phyloP scores from a whole-genome alignment of 108 stramenopile genomes.

The Heterococcus sp. region DNA sequence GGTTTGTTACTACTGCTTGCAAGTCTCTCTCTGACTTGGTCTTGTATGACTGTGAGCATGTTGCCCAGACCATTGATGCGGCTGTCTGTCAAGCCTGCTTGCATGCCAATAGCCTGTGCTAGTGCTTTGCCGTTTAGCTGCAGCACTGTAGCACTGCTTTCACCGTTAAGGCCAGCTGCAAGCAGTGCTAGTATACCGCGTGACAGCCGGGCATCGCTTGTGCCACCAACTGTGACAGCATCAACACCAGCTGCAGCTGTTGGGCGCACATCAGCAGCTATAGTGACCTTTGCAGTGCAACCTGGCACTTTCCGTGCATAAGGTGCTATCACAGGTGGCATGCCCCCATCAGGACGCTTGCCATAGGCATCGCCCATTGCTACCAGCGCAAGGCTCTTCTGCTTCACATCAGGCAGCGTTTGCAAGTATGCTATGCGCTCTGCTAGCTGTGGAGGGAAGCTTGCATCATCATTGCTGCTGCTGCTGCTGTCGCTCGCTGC shows the following conservation, averaged over 20 bases:
- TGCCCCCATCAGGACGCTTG: not conserved
- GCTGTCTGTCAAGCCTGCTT: constrained; percentile 21
- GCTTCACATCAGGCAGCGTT: not conserved
- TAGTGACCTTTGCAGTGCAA: constrained; percentile 24
- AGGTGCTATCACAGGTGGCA: not conserved
- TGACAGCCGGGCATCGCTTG: constrained; percentile 25
- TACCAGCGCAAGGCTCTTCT: constrained; percentile 13
- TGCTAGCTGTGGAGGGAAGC: not conserved
- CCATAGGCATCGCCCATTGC: constrained; percentile 27
- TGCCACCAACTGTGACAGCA: constrained; percentile 11
- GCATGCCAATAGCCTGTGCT: constrained; percentile 12
- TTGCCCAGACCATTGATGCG: constrained; percentile 44
- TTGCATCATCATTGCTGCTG: not conserved
- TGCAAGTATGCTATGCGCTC: not conserved
- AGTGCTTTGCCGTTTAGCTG: constrained; percentile 8
- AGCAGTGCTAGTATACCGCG: constrained; percentile 29
- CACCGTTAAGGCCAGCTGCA: constrained; percentile 10
- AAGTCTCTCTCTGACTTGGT: constrained; percentile 5
- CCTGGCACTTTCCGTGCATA: constrained; percentile 13
- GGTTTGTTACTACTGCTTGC: not conserved
- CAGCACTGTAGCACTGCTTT: constrained; percentile 20
- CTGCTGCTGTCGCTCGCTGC: not conserved
- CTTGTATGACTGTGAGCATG: constrained; percentile 12
- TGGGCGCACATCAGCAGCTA: constrained; percentile 10
- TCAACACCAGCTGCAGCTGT: not conserved